A percentile compares a stretch with the other conserved stretches of the same genome.
Conservation (phyloP, 2,329 filamentous ascomycete genomes). For the Exophiala phaeomuriformis region DNA sequence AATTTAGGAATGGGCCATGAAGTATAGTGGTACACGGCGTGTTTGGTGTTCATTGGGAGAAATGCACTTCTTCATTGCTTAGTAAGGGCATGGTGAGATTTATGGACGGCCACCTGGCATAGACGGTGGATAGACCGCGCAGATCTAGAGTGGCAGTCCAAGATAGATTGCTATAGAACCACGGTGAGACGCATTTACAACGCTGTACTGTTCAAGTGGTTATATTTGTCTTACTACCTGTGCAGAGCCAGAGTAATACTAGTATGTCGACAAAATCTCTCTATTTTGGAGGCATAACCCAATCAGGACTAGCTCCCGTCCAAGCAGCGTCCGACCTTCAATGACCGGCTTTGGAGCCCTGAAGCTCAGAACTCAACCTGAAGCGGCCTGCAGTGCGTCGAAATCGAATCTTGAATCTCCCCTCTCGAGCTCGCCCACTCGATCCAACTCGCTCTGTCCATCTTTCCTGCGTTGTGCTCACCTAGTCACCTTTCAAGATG, state of each 20-base stretch:
- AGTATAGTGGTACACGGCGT: too few species aligned
- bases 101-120: too few species aligned
- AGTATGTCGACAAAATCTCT: neutral
- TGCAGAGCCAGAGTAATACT: neutral
- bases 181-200: too few species aligned
- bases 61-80: too few species aligned
- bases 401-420: slow-evolving; percentile 13
- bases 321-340: slow-evolving; percentile 2
- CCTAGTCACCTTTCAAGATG: slow-evolving; percentile 18
- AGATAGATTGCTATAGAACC: too few species aligned
- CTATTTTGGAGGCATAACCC: slow-evolving; percentile 1
- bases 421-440: slow-evolving; percentile 9
- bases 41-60: too few species aligned
- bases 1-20: too few species aligned
- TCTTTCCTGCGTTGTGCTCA: neutral
- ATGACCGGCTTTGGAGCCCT: neutral
- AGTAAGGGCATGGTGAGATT: too few species aligned
- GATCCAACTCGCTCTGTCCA: neutral
- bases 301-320: slow-evolving; percentile 11
- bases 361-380: slow-evolving; percentile 13
- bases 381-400: neutral
- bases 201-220: too few species aligned
- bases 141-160: too few species aligned
- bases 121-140: too few species aligned
- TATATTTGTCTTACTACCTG: neutral